phyloP scores from a whole-genome alignment of 257 asterid species.

The Craterostigma plantagineum region DNA sequence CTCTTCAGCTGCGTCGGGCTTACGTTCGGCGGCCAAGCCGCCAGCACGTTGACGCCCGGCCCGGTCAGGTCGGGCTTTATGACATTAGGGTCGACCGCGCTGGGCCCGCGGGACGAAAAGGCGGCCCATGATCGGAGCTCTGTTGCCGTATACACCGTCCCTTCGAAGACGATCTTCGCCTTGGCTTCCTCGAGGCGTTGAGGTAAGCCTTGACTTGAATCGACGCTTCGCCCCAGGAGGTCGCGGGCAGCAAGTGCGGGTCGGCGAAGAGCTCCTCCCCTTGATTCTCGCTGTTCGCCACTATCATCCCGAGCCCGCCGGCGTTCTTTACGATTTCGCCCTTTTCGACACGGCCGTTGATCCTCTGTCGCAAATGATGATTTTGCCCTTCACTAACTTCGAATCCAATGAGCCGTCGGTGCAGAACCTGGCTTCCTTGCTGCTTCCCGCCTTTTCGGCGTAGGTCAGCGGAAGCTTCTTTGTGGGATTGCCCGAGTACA shows the following conservation, averaged over 20 bases:
- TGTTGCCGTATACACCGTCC: constrained; percentile 25
- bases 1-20: constrained; percentile 33
- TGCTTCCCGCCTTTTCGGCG: constrained; percentile 20
- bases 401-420: constrained; percentile 24
- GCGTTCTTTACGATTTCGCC: constrained; percentile 47
- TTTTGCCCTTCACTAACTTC: constrained; percentile 33
- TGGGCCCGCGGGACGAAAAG: constrained; percentile 76
- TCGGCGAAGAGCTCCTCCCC: constrained; percentile 58
- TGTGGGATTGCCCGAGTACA: constrained; percentile 32
- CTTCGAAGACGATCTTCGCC: constrained; percentile 27
- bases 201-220: constrained; percentile 21
- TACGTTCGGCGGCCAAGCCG: constrained; percentile 58
- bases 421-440: constrained; percentile 26
- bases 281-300: constrained; percentile 22
- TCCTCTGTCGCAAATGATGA: constrained; percentile 53
- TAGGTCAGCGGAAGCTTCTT: constrained; percentile 20
- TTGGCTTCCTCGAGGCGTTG: constrained; percentile 22
- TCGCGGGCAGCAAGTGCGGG: constrained; percentile 51
- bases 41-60: constrained; percentile 68
- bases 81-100: constrained; percentile 22
- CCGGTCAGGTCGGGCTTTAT: constrained; percentile 68
- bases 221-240: constrained; percentile 30
- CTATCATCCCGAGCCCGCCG: constrained; percentile 65
- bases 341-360: constrained; percentile 32
- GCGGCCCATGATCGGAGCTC: constrained; percentile 61